Evolutionary conservation across 768 basidiomycete genomes (phyloP), one percentile per base, ranked within the genome.

Genomic region (Russula emetica): DNA sequence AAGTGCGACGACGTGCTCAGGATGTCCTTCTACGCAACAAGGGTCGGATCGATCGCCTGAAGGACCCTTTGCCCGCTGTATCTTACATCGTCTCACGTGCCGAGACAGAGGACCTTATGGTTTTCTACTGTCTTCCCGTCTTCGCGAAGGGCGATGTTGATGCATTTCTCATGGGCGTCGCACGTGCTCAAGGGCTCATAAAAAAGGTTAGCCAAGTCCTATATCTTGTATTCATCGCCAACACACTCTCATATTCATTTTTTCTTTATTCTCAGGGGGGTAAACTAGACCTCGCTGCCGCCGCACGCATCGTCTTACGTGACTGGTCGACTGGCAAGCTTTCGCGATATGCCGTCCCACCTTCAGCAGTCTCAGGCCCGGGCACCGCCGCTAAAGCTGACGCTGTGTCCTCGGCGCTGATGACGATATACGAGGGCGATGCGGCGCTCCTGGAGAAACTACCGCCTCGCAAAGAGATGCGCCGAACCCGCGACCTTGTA

Each of bases 291-390:
- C 74, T 89, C 55, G 79, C 82, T 3, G 84, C 83, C 47, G 91
- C 94, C 5, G 87, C 90, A 16, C 86, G 89, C 24, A 79, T 88
- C 63, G 79, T 97, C 42, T 79, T 97, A 50, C 85, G 88, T 11
- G 93, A 96, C 76, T 97, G 94, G 94, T 84, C 79, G 63, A 80
- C 79, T 8, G 87, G 88, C 58, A 86, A 83, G 66, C 79, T 96
- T 69, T 81, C 84, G 28, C 83, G 88, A 64, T 94, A 89, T 75
- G 85, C 88, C 6, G 74, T 78, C 54, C 87, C 88, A 1, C 77
- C 81, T 3, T n/a, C n/a, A n/a, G 52, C 74, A 0, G 54, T 67
- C 8, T 22, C 61, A 3, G 38, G 63, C 2, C 30, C 63, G 14
- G 32, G 67, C 42, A 36, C 2, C 30, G 34, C 18, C 10, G 26